A percentile compares a stretch with the other conserved stretches of the same genome.
Conservation (phyloP, 805 yeast genomes). For the Yarrowia porcina region DNA sequence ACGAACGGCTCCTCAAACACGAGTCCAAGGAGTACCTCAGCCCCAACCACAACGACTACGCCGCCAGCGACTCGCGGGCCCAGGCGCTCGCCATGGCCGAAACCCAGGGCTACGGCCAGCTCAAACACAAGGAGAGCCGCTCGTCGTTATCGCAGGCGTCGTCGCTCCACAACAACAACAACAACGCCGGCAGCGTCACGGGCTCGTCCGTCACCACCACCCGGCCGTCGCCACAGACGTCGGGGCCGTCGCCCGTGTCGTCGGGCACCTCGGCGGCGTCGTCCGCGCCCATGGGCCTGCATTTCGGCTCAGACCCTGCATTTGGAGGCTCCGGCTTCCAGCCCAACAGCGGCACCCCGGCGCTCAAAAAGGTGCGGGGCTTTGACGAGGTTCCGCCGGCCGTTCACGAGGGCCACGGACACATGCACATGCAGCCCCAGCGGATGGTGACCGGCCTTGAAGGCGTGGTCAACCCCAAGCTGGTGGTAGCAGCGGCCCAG, state of each 20-base stretch:
- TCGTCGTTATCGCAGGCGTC: constrained; percentile 7
- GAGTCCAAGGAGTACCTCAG: constrained; percentile 16
- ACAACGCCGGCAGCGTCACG: neutral
- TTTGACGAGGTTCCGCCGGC: constrained; percentile 12
- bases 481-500: constrained; percentile 9
- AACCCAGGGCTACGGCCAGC: constrained; percentile 9
- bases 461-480: constrained; percentile 22
- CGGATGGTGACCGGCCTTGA: constrained; percentile 16
- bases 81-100: constrained; percentile 24
- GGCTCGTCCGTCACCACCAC: constrained; percentile 14
- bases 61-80: constrained; percentile 12
- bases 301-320: constrained; percentile 24
- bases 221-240: constrained; percentile 6
- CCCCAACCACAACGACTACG: constrained; percentile 13
- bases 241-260: constrained; percentile 11
- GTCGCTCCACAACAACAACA: neutral
- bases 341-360: constrained; percentile 9
- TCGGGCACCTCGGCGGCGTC: constrained; percentile 11
- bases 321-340: constrained; percentile 23
- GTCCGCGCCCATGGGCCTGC: constrained; percentile 20
- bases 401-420: constrained; percentile 13
- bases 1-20: constrained; percentile 13
- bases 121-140: constrained; percentile 19
- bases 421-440: constrained; percentile 21
- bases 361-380: constrained; percentile 4